phyloP scores from a whole-genome alignment of 2,329 filamentous ascomycete species.

The Ceratocystis papillata region DNA sequence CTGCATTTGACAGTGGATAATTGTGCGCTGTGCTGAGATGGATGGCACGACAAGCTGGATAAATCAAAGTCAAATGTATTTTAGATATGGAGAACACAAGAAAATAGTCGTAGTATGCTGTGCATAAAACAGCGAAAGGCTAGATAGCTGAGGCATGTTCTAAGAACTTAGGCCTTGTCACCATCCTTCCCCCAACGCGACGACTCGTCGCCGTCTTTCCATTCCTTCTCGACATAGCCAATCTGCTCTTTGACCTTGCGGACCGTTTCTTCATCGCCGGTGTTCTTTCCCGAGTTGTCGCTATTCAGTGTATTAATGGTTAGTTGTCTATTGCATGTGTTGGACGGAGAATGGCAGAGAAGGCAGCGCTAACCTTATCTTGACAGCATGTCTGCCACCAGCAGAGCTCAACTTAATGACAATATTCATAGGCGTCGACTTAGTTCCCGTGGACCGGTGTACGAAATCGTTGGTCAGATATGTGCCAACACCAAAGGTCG shows the following conservation, averaged over 20 bases:
- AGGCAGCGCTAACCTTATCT: slow-evolving; percentile 51
- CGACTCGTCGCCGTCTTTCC: slow-evolving; percentile 75
- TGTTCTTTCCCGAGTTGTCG: slow-evolving; percentile 89
- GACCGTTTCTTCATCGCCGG: slow-evolving; percentile 69
- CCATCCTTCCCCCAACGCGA: slow-evolving; percentile 61
- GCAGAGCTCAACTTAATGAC: slow-evolving; percentile 94
- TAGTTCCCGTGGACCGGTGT: slow-evolving; percentile 60
- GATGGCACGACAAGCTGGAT: not conserved
- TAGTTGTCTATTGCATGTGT: slow-evolving; percentile 10
- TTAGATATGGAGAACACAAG: not conserved
- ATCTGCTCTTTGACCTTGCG: slow-evolving; percentile 72
- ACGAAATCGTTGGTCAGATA: slow-evolving; percentile 91
- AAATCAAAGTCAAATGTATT: too few species aligned
- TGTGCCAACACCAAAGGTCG: slow-evolving; percentile 88
- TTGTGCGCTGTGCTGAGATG: too few species aligned
- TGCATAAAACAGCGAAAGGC: not conserved
- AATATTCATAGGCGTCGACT: slow-evolving; percentile 88
- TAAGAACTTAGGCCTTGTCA: slow-evolving; percentile 20
- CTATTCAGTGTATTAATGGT: slow-evolving; percentile 29
- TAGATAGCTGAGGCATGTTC: not conserved
- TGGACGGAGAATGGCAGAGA: slow-evolving; percentile 16
- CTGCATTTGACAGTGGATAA: not conserved
- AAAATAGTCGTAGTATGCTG: not conserved
- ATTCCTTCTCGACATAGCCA: slow-evolving; percentile 75
- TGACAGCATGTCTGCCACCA: slow-evolving; percentile 69